These are phyloP conservation scores for Beauveria asiatica DNA, from an alignment of 2,329 filamentous ascomycete genomes.

Conservation along the genomic window DNA sequence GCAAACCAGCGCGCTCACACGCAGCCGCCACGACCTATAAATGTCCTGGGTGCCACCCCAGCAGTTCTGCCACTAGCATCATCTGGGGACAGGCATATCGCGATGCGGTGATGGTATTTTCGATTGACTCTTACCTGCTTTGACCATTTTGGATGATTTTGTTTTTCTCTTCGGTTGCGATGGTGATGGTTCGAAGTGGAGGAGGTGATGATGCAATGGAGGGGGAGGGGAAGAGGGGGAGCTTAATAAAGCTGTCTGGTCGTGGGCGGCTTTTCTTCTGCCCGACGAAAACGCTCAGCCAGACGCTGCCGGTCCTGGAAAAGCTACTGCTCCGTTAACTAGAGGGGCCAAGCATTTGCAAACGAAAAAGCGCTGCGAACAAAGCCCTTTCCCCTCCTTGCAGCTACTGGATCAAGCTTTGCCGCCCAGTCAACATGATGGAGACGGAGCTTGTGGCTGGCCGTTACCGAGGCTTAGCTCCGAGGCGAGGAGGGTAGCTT, in stretches of 20 bases:
- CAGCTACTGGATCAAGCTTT: neutral
- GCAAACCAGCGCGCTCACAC: constrained; percentile 44
- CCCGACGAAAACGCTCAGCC: neutral
- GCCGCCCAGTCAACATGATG: neutral
- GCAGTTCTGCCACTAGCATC: neutral
- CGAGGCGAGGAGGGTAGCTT: constrained; percentile 7
- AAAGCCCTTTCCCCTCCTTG: no score
- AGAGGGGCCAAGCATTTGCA: neutral
- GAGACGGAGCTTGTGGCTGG: constrained; percentile 1
- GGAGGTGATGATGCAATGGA: constrained; percentile 11
- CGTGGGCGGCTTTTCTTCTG: neutral
- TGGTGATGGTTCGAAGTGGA: constrained; percentile 13
- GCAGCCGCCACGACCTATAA: neutral
- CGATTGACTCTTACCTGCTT: constrained; percentile 66
- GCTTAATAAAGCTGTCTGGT: constrained; percentile 8
- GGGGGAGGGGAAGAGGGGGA: constrained; percentile 3
- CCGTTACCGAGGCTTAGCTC: constrained; percentile 6
- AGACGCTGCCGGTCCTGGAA: neutral
- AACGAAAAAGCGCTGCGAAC: neutral
- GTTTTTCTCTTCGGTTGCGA: constrained; percentile 20
- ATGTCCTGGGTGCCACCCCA: constrained; percentile 5
- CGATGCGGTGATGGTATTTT: neutral
- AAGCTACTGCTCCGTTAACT: neutral
- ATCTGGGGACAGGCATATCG: neutral
- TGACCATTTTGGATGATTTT: constrained; percentile 82